These are phyloP conservation scores for Cladochytrium replicatum DNA, from an alignment of 192 early-diverging fungal species.

Conservation along the genomic window DNA sequence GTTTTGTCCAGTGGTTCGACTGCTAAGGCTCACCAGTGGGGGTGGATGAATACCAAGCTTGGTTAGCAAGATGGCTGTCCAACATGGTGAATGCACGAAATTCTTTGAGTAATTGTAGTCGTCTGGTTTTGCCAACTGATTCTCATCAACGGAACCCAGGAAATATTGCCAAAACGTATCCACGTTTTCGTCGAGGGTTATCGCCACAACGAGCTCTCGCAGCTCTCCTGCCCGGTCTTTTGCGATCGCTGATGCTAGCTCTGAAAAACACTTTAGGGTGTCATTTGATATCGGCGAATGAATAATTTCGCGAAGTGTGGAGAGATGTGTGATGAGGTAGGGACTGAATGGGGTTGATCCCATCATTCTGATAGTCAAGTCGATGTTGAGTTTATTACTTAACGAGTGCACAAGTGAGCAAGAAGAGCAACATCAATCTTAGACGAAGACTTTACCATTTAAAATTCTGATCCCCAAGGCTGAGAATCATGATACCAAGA, in stretches of 20 bases:
- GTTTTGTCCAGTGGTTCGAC: too few relatives aligned
- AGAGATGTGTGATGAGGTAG: too few relatives aligned
- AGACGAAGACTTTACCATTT: constrained; percentile 30
- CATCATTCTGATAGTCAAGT: too few relatives aligned
- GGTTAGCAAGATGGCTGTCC: constrained; percentile 37
- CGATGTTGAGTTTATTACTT: too few relatives aligned
- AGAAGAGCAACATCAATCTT: too few relatives aligned
- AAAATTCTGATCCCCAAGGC: constrained; percentile 33
- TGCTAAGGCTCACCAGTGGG: constrained; percentile 9
- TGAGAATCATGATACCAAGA: constrained; percentile 28
- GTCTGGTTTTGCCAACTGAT: constrained; percentile 41
- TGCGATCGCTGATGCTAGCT: constrained; percentile 31
- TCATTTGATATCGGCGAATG: too few relatives aligned
- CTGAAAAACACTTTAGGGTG: too few relatives aligned
- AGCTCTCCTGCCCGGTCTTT: constrained; percentile 28
- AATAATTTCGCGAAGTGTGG: too few relatives aligned
- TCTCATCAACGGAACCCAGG: constrained; percentile 33
- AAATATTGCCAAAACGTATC: constrained; percentile 47
- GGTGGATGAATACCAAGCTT: constrained; percentile 41
- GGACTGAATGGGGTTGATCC: too few relatives aligned
- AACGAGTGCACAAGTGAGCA: too few relatives aligned
- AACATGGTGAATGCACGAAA: constrained; percentile 44
- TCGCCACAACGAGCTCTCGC: constrained; percentile 29
- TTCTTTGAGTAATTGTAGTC: constrained; percentile 43
- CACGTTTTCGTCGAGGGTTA: constrained; percentile 21